Evolutionary conservation across 345 rosid genomes (phyloP), one percentile per base, ranked within the genome.

Genomic region (Ceriops zippeliana): DNA sequence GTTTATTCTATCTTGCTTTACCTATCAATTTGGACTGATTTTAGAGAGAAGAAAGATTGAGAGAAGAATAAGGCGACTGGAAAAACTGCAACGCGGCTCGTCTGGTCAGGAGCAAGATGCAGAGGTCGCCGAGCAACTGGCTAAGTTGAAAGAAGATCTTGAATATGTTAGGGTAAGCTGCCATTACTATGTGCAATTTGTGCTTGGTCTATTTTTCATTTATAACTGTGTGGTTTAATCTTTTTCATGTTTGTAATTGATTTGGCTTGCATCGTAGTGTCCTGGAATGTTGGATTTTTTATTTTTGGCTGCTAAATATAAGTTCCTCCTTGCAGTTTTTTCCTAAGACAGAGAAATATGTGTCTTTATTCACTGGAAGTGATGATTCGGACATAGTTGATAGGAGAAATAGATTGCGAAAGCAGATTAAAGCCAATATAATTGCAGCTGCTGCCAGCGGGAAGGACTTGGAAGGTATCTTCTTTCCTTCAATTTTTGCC

Each of bases 391-490:
- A 87, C 59, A 72, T 83, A 52, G 71, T 83, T 72, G 99, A 96
- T 70, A 67, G 83, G 74, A 92, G 98, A 83, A 89, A 87, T 83
- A 85, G 78, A 78, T 77, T 96, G 85, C 92, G 99, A 31, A 87
- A 89, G 77, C 98, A 90, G 90, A 87, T 96, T 68, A 96, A 96
- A 82, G 96, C 92, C 47, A 92, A 92, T 72, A 80, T 92, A 64
- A 64, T 90, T 78, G 87, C 93, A 79, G 98, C 99, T 79, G 92
- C 99, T 53, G 93, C 97, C 62, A 89, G 90, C 70, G 99, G 99
- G 73, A 96, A 96, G 80, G 99, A 96, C 70, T 80, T 96, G 78
- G 99, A 96, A 92, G 99, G 99, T 95, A 83, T 67, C 53, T 27
- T 65, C 31, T 69, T 27, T 56, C 20, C 5, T 59, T 22, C 59